Base-by-base conservation (phyloP, 2,329 filamentous ascomycete genomes). In the Fusarium verrucosum region DNA sequence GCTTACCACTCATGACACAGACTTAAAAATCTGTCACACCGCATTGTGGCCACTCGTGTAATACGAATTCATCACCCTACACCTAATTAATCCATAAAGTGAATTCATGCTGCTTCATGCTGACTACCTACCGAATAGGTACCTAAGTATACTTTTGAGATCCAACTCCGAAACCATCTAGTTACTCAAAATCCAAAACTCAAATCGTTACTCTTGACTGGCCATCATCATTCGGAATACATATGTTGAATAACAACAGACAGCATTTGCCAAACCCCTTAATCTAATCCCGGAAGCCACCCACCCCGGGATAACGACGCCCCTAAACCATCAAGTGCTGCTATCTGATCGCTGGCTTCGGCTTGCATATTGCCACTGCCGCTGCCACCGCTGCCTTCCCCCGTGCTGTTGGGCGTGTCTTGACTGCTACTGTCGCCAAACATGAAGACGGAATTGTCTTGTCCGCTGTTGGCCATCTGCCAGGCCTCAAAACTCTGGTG, bases 401-500 rank as follows among this genome's bases (percentile, higher is more conserved):
- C 43, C 17, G 58, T 70, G 23, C 52, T 56, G 40, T 58, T 57
- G 19, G 66, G 60, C 7, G 68, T 66, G 25, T 68, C 64, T 40
- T 60, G 65, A 37, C 50, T 69, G 28, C 44, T 53, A 28, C 60
- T 56, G 17, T 70, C 62, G 25, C 68, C 61, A 64, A 77, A 75
- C 50, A 75, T 63, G 43, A 77, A 77, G 9, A 74, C 60, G 13
- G 68, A 65, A 10, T 59, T 69, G 22, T 70, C 62, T 32, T 74
- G 61, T 4, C 66, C 67, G 25, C 61, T 54, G 50, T 67, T 70
- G 25, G 75, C 72, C 50, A 81, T 72, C 30, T 79, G 81, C 85
- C 85, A 87, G 4, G 78, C 74, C 51, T 85, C 80, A 67, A 87
- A 87, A 58, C 84, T 81, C 51, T 85, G 83, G 56, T 87, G 83